A percentile compares a stretch with the other conserved stretches of the same genome.
phyloP scores from a whole-genome alignment of 2,329 filamentous ascomycete genomes.

The Clarireedia paspali region DNA sequence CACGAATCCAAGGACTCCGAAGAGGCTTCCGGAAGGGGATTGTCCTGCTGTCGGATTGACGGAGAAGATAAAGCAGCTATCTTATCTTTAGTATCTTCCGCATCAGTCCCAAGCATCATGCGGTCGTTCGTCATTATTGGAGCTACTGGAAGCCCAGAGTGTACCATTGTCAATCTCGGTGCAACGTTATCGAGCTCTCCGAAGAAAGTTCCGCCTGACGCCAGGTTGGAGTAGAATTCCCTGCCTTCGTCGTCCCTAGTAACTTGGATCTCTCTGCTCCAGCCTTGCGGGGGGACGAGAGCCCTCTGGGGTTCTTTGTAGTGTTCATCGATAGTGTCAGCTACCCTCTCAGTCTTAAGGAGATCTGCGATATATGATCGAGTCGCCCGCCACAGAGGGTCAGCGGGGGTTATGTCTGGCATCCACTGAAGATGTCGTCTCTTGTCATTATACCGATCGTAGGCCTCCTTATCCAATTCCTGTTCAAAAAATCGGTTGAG shows the following conservation, averaged over 20 bases:
- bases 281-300: not conserved
- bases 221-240: constrained; percentile 2
- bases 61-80: constrained; percentile 10
- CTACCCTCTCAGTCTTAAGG: not conserved
- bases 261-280: not conserved
- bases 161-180: constrained; percentile 27
- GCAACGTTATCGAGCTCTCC: constrained; percentile 20
- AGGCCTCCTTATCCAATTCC: constrained; percentile 4
- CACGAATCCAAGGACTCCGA: constrained; percentile 27
- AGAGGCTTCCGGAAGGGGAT: constrained; percentile 22
- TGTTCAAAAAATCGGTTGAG: constrained; percentile 8
- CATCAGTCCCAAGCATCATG: constrained; percentile 3
- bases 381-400: not conserved
- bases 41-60: constrained; percentile 14
- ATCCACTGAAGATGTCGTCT: constrained; percentile 3
- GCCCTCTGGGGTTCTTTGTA: constrained; percentile 4
- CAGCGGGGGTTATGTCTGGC: not conserved
- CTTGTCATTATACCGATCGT: not conserved
- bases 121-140: constrained; percentile 24
- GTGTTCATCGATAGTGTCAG: not conserved
- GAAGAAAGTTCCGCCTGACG: not conserved
- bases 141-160: constrained; percentile 27
- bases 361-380: not conserved
- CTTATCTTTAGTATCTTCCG: constrained; percentile 14
- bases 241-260: not conserved